These are phyloP conservation scores for Geotrichum restrictum DNA, from an alignment of 1,139 yeast genomes.

Conservation along the genomic window DNA sequence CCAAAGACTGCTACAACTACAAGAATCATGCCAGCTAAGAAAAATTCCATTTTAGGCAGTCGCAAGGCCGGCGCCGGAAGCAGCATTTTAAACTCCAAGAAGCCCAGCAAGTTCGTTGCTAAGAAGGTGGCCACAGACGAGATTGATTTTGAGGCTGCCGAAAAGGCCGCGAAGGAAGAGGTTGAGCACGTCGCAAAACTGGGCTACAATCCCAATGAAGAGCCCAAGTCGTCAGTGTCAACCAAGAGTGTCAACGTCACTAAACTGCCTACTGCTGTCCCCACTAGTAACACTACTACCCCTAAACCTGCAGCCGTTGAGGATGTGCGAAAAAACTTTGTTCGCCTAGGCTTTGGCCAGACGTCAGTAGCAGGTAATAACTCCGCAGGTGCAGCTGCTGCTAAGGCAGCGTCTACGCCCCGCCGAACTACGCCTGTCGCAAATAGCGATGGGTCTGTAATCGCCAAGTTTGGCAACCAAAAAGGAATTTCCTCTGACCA, in stretches of 20 bases:
- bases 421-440: constrained; percentile 35
- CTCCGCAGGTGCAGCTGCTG: constrained; percentile 11
- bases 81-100: constrained; percentile 35
- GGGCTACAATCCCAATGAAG: constrained; percentile 63
- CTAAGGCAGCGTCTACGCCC: constrained; percentile 1
- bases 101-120: constrained; percentile 36
- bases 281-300: constrained; percentile 19
- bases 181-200: constrained; percentile 67
- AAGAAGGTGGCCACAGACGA: constrained; percentile 54
- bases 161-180: constrained; percentile 78
- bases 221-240: constrained; percentile 32
- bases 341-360: constrained; percentile 41
- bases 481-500: constrained; percentile 96
- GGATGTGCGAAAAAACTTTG: constrained; percentile 26
- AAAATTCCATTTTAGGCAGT: constrained; percentile 19
- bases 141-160: constrained; percentile 88
- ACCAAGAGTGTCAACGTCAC: constrained; percentile 27
- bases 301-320: constrained; percentile 19
- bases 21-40: constrained; percentile 23
- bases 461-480: constrained; percentile 74
- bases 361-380: constrained; percentile 22
- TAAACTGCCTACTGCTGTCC: constrained; percentile 25
- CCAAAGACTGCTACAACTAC: constrained; percentile 22
- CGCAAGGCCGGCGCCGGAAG: constrained; percentile 21
- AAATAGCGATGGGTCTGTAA: constrained; percentile 35